Percentiles rank a stretch among this genome's conserved stretches.
These are phyloP conservation scores for Gossypium trilobum DNA, from an alignment of 441 rosid species.

Conservation along the genomic window DNA sequence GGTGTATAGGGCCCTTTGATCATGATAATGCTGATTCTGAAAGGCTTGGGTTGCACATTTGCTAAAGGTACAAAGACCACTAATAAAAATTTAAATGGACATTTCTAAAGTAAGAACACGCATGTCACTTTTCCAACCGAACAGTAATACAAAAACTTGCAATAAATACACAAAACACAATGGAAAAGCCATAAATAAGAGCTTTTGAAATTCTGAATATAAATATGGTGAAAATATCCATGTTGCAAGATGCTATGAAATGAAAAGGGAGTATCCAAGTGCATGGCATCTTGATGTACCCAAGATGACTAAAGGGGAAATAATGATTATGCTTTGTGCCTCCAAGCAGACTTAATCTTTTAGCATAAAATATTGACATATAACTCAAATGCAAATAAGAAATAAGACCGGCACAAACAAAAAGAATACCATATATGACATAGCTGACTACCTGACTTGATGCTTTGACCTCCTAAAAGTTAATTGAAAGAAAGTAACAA, in stretches of 20 bases:
- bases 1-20: not conserved
- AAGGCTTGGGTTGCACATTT: too few relatives aligned
- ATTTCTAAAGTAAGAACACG: not conserved
- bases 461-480: not conserved
- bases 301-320: not conserved
- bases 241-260: not conserved
- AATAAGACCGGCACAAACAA: conserved; percentile 12
- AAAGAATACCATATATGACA: not conserved
- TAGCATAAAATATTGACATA: not conserved
- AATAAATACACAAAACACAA: not conserved
- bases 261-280: not conserved
- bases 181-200: not conserved
- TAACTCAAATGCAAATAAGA: conserved; percentile 3
- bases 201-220: not conserved
- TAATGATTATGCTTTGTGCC: not conserved
- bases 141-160: not conserved
- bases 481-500: not conserved
- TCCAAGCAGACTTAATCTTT: not conserved
- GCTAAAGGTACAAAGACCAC: too few relatives aligned
- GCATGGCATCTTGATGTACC: not conserved
- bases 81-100: not conserved
- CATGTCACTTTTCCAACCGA: not conserved
- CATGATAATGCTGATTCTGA: not conserved
- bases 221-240: not conserved
- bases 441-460: conserved; percentile 5